Base-by-base conservation (phyloP, 139 green algal genomes). In the Auxenochlorella pyrenoidosa region DNA sequence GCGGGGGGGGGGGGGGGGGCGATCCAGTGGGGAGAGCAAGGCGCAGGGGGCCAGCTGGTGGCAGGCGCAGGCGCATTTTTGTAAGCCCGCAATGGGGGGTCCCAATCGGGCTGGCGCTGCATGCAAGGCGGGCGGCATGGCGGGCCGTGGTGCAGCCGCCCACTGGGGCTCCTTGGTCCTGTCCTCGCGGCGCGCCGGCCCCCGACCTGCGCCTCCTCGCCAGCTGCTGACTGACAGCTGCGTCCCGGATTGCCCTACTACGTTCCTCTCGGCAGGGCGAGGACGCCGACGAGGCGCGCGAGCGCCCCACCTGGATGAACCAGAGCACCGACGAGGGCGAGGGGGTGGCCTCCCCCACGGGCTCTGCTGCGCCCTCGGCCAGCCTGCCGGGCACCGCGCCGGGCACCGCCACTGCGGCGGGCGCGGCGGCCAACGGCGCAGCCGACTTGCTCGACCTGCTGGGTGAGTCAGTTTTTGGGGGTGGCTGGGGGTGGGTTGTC, bases 251-350 rank as follows among this genome's bases (percentile, higher is more conserved):
- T 54, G 6, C 47, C 47, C 10, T 10, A 18, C 47, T 54, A 13
- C 54, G 8, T 58, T 58, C 54, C 13, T 13, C 54, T 24, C 2
- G 54, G 26, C 82, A 92, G 80, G 88, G 92, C 58, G 83, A 89
- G 83, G 87, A 88, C 0, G 70, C 71, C 19, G 92, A 94, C 65
- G 92, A 94, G 89, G 70, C 60, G 24, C 76, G 87, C 51, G 85
- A 92, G 75, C 78, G 84, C 76, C 91, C 92, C 10, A 86, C 88
- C 41, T 94, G 91, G 92, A 41, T 93, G 79, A 63, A 85, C 34
- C 70, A 84, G 38, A 26, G 54, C 40, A n/a, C 73, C 16, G 72
- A 60, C 40, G 87, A 66, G 21, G 36, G 47, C 15, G 87, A 87
- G 51, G 70, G 47, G 26, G 73, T 24, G 68, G 36, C 88, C 40